phyloP scores from a whole-genome alignment of 2,329 filamentous ascomycete species.

The Paraphaeosphaeria minitans region DNA sequence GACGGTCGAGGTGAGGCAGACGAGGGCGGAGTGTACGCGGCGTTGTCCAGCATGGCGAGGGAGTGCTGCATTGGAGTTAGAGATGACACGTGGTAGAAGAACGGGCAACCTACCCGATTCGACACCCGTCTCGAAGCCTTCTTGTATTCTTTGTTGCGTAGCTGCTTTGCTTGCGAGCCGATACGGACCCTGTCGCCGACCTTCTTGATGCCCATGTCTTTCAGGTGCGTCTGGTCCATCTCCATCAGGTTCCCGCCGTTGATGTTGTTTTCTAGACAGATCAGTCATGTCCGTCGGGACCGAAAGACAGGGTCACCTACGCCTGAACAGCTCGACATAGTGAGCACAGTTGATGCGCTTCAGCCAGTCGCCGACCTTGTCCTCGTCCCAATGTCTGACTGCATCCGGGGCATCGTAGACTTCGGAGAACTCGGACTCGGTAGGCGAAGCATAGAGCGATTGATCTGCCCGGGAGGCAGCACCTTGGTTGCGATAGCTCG shows the following conservation, averaged over 20 bases:
- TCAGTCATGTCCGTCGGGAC: conserved; percentile 18
- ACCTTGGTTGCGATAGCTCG: conserved; percentile 44
- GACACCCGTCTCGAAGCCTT: conserved; percentile 66
- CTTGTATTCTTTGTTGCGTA: conserved; percentile 56
- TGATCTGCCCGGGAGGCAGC: conserved; percentile 51
- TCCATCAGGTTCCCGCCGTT: conserved; percentile 96
- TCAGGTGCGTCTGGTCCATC: conserved; percentile 93
- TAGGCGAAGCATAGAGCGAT: conserved; percentile 74
- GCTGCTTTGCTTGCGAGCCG: conserved; percentile 56
- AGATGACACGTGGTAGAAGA: background rate
- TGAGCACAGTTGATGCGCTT: conserved; percentile 89
- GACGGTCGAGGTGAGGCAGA: conserved; percentile 68
- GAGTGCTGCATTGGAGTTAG: conserved; percentile 68
- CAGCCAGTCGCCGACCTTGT: conserved; percentile 88
- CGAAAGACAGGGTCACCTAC: conserved; percentile 41
- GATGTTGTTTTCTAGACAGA: conserved; percentile 77
- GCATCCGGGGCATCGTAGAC: conserved; percentile 71
- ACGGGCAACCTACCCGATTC: conserved; percentile 68
- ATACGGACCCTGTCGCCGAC: conserved; percentile 94
- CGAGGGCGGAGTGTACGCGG: conserved; percentile 65
- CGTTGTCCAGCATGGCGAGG: conserved; percentile 75
- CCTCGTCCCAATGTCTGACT: conserved; percentile 79
- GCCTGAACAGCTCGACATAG: conserved; percentile 87
- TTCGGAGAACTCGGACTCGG: conserved; percentile 91
- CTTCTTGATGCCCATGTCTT: conserved; percentile 98